Evolutionary conservation across 1,139 yeast species (phyloP).

Genomic region (Suhomyces bribrorum): DNA sequence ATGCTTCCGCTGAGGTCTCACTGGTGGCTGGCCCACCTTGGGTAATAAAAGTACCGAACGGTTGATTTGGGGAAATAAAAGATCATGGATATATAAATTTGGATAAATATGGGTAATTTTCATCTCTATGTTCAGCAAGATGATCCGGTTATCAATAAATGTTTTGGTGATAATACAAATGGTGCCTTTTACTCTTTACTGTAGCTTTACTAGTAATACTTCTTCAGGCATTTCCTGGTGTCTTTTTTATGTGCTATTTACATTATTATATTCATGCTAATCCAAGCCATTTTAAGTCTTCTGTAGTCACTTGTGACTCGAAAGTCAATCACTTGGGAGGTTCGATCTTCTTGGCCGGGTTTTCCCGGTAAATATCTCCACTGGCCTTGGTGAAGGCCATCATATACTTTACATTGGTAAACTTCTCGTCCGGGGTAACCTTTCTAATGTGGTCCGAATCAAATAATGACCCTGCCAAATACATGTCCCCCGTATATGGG

Average conservation of each 20-base stretch:
- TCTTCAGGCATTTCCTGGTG: background rate
- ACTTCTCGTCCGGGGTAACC: constrained; percentile 46
- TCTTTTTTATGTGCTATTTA: background rate
- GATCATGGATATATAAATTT: background rate
- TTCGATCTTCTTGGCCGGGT: no score
- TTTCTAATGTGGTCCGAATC: constrained; percentile 55
- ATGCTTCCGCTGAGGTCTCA: no score
- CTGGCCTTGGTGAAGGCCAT: constrained; percentile 29
- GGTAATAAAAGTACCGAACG: background rate
- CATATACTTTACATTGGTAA: constrained; percentile 21
- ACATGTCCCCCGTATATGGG: constrained; percentile 64
- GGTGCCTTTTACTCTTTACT: background rate
- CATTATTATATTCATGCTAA: background rate
- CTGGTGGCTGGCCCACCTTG: background rate
- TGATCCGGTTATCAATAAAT: background rate
- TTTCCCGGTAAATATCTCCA: constrained; percentile 48
- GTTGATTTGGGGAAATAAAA: background rate
- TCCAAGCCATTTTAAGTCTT: background rate
- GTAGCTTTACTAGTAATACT: no score
- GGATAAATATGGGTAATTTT: no score
- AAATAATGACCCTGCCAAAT: constrained; percentile 78
- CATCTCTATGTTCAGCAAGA: background rate
- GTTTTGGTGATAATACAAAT: background rate
- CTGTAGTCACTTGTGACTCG: no score
- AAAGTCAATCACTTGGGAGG: no score